Evolutionary conservation across 345 rosid genomes (phyloP), one percentile per base, ranked within the genome.

Genomic region (Dovyalis caffra): DNA sequence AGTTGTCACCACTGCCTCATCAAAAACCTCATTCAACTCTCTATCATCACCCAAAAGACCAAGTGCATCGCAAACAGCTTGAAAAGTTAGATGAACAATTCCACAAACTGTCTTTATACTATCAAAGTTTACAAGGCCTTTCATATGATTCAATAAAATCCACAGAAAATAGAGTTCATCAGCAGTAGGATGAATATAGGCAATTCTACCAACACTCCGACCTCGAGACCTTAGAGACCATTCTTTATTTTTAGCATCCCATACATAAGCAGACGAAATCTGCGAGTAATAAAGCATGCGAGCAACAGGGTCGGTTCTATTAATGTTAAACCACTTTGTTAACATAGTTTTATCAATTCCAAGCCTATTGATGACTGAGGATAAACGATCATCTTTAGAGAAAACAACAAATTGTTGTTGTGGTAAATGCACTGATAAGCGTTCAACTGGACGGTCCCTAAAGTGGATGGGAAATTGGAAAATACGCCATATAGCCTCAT

Each of bases 41-140:
- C 6, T 60, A 60, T 60, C 64, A 25, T 60, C 64, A n/a, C 64
- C 64, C n/a, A n/a, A n/a, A n/a, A n/a, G n/a, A n/a, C n/a, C n/a
- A n/a, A n/a, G n/a, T n/a, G n/a, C n/a, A n/a, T 9, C n/a, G 16
- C 5, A 60, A n/a, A 11, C 32, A 1, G 8, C 6, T n/a, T 60
- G 64, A 26, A 8, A 60, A n/a, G 29, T 6, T n/a, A 3, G 31
- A 26, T n/a, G n/a, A 5, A 26, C 2, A 60, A 23, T 6, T 6
- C 32, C 32, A 26, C 25, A n/a, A 1, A 60, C 64, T 6, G 64
- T 60, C 21, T 60, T 60, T 23, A 60, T n/a, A 25, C 25, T 31
- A 6, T 8, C 31, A n/a, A n/a, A 60, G 25, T 7, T 4, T 26
- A n/a, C 6, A 0, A 31, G 12, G 16, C 64, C 64, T 60, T 25